phyloP scores from a whole-genome alignment of 2,329 filamentous ascomycete species.

The Taxawa tesnikishii region DNA sequence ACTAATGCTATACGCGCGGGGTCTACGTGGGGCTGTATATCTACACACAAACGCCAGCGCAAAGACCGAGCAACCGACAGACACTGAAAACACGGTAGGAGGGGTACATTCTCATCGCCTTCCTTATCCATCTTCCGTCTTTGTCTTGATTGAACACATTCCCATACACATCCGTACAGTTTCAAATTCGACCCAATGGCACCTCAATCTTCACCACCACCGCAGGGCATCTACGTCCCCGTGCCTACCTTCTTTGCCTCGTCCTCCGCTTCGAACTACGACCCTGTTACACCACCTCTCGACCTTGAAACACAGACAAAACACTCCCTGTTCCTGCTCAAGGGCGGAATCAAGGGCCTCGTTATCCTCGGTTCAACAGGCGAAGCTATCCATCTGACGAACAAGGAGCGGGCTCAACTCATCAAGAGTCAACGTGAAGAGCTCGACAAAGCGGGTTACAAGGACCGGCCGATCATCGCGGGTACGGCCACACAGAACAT shows the following conservation, averaged over 20 bases:
- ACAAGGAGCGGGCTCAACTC: slow-evolving; percentile 43
- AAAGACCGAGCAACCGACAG: too few relatives aligned
- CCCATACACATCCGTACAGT: too few relatives aligned
- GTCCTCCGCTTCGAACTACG: slow-evolving; percentile 28
- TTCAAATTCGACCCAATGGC: slow-evolving; percentile 10
- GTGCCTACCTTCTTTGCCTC: slow-evolving; percentile 53
- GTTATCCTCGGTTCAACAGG: slow-evolving; percentile 53
- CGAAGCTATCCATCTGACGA: slow-evolving; percentile 49
- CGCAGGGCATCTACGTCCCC: slow-evolving; percentile 44
- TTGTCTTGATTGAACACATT: too few relatives aligned
- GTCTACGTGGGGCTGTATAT: too few relatives aligned
- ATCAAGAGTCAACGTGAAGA: slow-evolving; percentile 44
- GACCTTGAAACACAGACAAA: slow-evolving; percentile 46
- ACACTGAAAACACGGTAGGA: too few relatives aligned
- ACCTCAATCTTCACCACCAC: slow-evolving; percentile 27
- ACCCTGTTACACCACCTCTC: slow-evolving; percentile 36
- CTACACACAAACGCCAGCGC: too few relatives aligned
- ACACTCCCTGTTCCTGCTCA: slow-evolving; percentile 49
- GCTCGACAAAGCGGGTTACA: slow-evolving; percentile 43
- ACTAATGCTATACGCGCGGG: too few relatives aligned
- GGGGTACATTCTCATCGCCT: too few relatives aligned
- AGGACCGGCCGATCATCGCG: slow-evolving; percentile 48
- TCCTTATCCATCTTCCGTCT: too few relatives aligned
- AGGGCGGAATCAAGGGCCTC: slow-evolving; percentile 47
- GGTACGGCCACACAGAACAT: slow-evolving; percentile 51